A percentile compares a stretch with the other conserved stretches of the same genome.
Evolutionary conservation across 352 stramenopile species (phyloP).

Genomic region (Phytophthora chlamydospora): DNA sequence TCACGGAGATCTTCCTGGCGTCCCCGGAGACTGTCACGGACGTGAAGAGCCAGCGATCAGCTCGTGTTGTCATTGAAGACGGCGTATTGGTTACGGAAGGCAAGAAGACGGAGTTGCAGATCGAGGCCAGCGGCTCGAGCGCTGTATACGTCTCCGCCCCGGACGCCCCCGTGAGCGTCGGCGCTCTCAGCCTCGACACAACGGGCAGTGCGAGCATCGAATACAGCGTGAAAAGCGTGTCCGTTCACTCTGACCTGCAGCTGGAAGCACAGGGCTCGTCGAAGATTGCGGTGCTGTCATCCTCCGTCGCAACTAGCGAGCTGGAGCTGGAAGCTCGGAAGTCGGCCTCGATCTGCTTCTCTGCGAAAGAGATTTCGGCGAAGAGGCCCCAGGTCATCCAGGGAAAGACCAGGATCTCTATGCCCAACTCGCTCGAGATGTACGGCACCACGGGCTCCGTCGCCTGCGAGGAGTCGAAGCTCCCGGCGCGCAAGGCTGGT

Average conservation of each 20-base stretch:
- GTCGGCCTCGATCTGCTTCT: constrained; percentile 22
- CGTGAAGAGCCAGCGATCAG: constrained; percentile 26
- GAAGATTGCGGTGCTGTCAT: constrained; percentile 23
- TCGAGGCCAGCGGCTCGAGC: constrained; percentile 23
- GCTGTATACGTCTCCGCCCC: constrained; percentile 26
- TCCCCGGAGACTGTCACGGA: constrained; percentile 18
- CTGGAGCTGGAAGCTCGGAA: constrained; percentile 19
- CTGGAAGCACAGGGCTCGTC: constrained; percentile 16
- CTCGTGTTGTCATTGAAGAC: constrained; percentile 29
- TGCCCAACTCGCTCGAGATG: constrained; percentile 29
- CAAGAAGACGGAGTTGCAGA: constrained; percentile 16
- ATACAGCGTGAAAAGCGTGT: constrained; percentile 20
- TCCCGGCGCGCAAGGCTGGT: constrained; percentile 19
- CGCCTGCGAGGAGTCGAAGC: constrained; percentile 16
- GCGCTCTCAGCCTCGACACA: constrained; percentile 18
- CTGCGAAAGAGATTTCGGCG: constrained; percentile 9
- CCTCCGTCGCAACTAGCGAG: constrained; percentile 7
- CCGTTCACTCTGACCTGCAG: constrained; percentile 14
- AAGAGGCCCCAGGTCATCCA: not conserved
- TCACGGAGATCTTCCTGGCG: constrained; percentile 38
- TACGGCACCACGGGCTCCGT: constrained; percentile 24
- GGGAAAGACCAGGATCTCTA: constrained; percentile 26
- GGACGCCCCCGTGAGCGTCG: constrained; percentile 19
- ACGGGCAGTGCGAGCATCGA: constrained; percentile 21
- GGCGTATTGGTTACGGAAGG: constrained; percentile 18